These are phyloP conservation scores for Penicillium digitatum DNA, from an alignment of 2,329 filamentous ascomycete genomes.

Conservation along the genomic window DNA sequence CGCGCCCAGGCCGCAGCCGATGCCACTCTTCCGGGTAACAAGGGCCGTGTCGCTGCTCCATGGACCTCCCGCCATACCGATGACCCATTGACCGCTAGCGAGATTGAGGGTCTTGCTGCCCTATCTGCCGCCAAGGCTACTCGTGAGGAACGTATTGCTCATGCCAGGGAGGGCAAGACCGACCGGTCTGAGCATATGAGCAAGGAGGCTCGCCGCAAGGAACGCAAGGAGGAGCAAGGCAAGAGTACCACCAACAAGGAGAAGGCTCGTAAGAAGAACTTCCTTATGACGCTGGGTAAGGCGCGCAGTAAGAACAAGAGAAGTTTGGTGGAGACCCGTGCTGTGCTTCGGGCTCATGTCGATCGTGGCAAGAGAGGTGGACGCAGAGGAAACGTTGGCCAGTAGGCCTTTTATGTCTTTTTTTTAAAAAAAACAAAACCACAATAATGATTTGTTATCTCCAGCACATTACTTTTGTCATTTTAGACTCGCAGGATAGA, in stretches of 20 bases:
- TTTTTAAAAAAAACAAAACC: neutral
- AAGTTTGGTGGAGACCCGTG: constrained; percentile 80
- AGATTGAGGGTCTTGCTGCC: constrained; percentile 81
- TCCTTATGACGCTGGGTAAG: constrained; percentile 96
- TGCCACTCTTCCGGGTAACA: constrained; percentile 51
- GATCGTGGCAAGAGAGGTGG: constrained; percentile 81
- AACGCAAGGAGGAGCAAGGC: constrained; percentile 81
- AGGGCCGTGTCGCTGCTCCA: constrained; percentile 46
- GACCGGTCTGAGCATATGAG: constrained; percentile 76
- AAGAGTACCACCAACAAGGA: constrained; percentile 98
- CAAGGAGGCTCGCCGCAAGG: constrained; percentile 76
- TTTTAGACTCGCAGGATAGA: neutral
- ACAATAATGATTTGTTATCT: constrained; percentile 8
- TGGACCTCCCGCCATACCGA: constrained; percentile 65
- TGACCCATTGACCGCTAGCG: constrained; percentile 81
- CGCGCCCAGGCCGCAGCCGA: constrained; percentile 69
- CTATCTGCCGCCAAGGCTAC: constrained; percentile 71
- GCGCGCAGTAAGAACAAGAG: constrained; percentile 94
- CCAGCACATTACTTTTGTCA: neutral
- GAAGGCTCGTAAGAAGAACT: constrained; percentile 96
- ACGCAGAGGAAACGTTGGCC: constrained; percentile 62
- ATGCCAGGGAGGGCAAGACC: constrained; percentile 77
- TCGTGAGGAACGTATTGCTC: constrained; percentile 81
- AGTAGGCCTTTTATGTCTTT: neutral
- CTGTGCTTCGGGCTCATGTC: constrained; percentile 74